Base-by-base conservation (phyloP, 2,329 filamentous ascomycete genomes). In the Stenocarpella maydis region DNA sequence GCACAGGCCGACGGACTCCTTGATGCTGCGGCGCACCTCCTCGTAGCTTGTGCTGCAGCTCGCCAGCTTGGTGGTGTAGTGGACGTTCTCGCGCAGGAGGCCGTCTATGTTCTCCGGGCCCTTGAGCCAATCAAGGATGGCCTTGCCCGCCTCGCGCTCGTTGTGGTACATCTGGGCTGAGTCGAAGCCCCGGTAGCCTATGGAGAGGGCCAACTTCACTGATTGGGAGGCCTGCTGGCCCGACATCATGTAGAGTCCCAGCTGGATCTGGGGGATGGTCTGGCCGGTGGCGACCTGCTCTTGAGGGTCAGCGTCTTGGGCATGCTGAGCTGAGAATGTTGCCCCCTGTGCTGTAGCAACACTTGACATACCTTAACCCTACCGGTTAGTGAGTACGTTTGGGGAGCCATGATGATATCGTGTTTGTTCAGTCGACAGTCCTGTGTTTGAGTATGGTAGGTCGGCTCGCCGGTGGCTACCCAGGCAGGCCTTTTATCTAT, bases 31-130 rank as follows among this genome's bases (percentile, higher is more conserved):
- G 61, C 90, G 86, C 28, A 92, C 92, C 4, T 83, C 81, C n/a
- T 91, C 86, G 78, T 95, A 95, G 5, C 86, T 85, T 1, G 84
- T 84, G 74, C 81, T 82, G 76, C 90, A 92, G 69, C 85, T 88
- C 1, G 88, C 89, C 17, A 96, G 85, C 81, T 96, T 97, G 43
- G 90, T 91, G 0, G 93, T 96, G 78, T 93, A 95, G 79, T 93
- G 93, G 65, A 96, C 83, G 75, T 95, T 89, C 68, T 90, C 86
- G 6, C 93, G 86, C 72, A 83, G 86, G 34, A 94, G 77, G 0
- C 82, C 83, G 0, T 82, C 74, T 0, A 78, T 81, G 15, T 81
- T 79, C 3, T 74, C 76, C 28, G 80, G 80, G 65, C 82, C 80
- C 45, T 79, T 75, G 4, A 92, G 80, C 73, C 87, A 92, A 24